Percentiles rank a stretch among this genome's conserved stretches.
Evolutionary conservation across 331 rosid genomes (phyloP).

Genomic region (Quercus tomentella): DNA sequence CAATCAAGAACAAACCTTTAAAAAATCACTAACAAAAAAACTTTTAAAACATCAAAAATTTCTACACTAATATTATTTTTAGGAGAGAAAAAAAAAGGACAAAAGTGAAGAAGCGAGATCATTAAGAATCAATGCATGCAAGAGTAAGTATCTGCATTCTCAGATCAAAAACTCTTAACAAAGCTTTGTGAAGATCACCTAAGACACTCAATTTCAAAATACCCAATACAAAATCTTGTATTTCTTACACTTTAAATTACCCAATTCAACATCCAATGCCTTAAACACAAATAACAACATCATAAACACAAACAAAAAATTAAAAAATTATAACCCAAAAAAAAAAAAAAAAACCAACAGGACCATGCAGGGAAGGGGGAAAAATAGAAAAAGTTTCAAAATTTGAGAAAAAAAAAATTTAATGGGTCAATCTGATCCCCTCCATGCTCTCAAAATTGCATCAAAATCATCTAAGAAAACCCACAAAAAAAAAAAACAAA

Average conservation of each 20-base stretch:
- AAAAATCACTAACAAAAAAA: too few species aligned
- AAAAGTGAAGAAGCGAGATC: not conserved
- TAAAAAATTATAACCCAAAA: not conserved
- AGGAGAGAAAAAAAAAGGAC: not conserved
- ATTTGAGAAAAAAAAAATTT: not conserved
- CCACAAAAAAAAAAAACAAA: not conserved
- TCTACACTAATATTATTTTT: not conserved
- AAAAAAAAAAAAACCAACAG: not conserved
- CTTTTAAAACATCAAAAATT: too few species aligned
- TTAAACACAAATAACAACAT: not conserved
- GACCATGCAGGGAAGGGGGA: not conserved
- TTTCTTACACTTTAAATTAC: not conserved
- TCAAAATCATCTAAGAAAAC: not conserved
- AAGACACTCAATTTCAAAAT: too few species aligned
- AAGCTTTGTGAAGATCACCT: not conserved
- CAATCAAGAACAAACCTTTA: not conserved
- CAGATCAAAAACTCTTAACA: not conserved
- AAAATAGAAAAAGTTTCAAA: not conserved
- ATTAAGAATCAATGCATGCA: not conserved
- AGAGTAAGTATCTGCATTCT: not conserved
- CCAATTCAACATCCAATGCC: not conserved
- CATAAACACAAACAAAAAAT: not conserved
- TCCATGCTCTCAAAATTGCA: not conserved
- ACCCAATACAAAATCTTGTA: not conserved
- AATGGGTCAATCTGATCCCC: conserved; percentile 32